phyloP scores from a whole-genome alignment of 169 alveolate species.

The Plasmodium berghei region DNA sequence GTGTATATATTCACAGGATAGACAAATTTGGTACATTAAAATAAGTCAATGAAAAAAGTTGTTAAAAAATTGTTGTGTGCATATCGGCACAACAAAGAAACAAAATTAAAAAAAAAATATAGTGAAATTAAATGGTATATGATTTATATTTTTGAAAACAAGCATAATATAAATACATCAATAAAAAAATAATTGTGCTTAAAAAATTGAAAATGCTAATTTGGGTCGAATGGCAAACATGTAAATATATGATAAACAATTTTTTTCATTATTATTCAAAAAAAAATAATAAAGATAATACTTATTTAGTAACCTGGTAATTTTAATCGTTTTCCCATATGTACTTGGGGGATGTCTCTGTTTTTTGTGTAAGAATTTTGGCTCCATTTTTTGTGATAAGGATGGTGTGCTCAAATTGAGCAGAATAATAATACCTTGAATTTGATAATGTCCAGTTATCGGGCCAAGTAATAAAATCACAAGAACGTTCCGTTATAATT shows the following conservation, averaged over 20 bases:
- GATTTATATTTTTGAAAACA: too few relatives aligned
- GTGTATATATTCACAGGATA: neutral
- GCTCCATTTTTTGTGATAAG: slow-evolving; percentile 78
- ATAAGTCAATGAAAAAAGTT: neutral
- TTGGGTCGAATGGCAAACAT: neutral
- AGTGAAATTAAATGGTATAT: too few relatives aligned
- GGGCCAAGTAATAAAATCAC: slow-evolving; percentile 84
- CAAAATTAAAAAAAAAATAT: neutral
- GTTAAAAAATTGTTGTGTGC: slow-evolving; percentile 4
- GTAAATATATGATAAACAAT: neutral
- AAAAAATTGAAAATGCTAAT: too few relatives aligned
- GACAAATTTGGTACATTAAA: neutral
- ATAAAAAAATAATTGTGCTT: too few relatives aligned
- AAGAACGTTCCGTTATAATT: slow-evolving; percentile 74
- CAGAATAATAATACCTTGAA: slow-evolving; percentile 75
- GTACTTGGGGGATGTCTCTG: slow-evolving; percentile 34
- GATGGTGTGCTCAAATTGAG: slow-evolving; percentile 86
- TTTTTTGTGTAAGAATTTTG: slow-evolving; percentile 78
- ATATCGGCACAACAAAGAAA: neutral
- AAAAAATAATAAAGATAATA: too few relatives aligned
- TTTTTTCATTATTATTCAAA: neutral
- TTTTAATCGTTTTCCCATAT: slow-evolving; percentile 10
- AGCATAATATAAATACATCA: too few relatives aligned
- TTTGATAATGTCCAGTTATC: slow-evolving; percentile 89
- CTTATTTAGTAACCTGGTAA: too few relatives aligned